These are phyloP conservation scores for Saccharomycopsis sp. DNA, from an alignment of 805 yeast species.

Conservation along the genomic window DNA sequence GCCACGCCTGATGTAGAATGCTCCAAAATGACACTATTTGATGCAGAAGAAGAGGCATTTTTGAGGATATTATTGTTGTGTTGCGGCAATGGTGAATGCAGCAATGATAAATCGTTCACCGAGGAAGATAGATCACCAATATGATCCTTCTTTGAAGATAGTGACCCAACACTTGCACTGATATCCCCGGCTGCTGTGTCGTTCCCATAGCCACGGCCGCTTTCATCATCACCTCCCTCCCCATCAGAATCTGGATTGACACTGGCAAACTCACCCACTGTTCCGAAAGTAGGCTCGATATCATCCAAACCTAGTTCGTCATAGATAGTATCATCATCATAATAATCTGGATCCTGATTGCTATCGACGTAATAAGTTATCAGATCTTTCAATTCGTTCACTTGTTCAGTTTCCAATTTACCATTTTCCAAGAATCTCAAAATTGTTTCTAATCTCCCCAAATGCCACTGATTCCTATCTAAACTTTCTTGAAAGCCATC, in stretches of 20 bases:
- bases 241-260: conserved; percentile 8
- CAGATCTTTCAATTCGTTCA: conserved; percentile 76
- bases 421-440: conserved; percentile 73
- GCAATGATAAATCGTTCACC: conserved; percentile 10
- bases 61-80: conserved; percentile 9
- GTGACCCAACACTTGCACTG: too few relatives aligned
- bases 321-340: conserved; percentile 88
- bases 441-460: conserved; percentile 67
- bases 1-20: too few relatives aligned
- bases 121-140: neutral
- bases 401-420: conserved; percentile 68
- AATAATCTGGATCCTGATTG: conserved; percentile 86
- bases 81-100: too few relatives aligned
- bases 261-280: conserved; percentile 20
- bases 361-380: conserved; percentile 89
- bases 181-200: too few relatives aligned
- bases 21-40: conserved; percentile 7
- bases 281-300: conserved; percentile 19
- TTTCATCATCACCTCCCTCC: conserved; percentile 4
- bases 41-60: conserved; percentile 24
- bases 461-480: conserved; percentile 75
- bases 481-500: conserved; percentile 39
- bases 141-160: conserved; percentile 9
- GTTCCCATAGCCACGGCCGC: neutral
- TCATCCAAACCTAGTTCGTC: conserved; percentile 73